Percentiles rank a stretch among this genome's conserved stretches.
phyloP scores from a whole-genome alignment of 1,139 yeast genomes.

The Magnusiomyces magnusii region DNA sequence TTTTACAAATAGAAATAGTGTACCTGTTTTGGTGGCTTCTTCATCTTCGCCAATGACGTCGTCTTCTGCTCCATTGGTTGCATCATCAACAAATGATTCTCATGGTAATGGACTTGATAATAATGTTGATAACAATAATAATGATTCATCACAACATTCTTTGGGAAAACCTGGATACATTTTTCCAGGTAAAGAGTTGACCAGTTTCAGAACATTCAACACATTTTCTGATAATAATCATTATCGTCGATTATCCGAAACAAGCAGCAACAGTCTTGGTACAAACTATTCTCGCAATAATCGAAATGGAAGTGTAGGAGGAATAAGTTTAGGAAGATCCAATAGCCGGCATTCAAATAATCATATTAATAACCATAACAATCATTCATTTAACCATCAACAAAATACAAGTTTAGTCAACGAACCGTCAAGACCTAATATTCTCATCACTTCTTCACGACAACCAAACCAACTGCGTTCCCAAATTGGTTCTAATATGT shows the following conservation, averaged over 20 bases:
- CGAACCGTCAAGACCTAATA: too few relatives aligned
- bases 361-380: background rate
- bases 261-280: background rate
- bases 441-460: too few relatives aligned
- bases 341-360: background rate
- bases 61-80: background rate
- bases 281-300: too few relatives aligned
- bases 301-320: background rate
- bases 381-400: too few relatives aligned
- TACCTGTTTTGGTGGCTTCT: too few relatives aligned
- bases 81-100: too few relatives aligned
- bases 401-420: too few relatives aligned
- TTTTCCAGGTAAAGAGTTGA: constrained; percentile 9
- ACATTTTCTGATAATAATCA: background rate
- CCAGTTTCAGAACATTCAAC: constrained; percentile 3
- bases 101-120: too few relatives aligned
- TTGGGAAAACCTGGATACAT: constrained; percentile 9
- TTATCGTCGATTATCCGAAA: background rate
- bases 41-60: constrained; percentile 1
- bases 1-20: constrained; percentile 17
- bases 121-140: too few relatives aligned
- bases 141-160: constrained; percentile 19
- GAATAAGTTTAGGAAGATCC: background rate
- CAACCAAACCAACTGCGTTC: too few relatives aligned
- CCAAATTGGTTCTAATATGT: background rate